A percentile compares a stretch with the other conserved stretches of the same genome.
Evolutionary conservation across 192 early-diverging fungal species (phyloP).

Genomic region (Pecoramyces ruminantium): DNA sequence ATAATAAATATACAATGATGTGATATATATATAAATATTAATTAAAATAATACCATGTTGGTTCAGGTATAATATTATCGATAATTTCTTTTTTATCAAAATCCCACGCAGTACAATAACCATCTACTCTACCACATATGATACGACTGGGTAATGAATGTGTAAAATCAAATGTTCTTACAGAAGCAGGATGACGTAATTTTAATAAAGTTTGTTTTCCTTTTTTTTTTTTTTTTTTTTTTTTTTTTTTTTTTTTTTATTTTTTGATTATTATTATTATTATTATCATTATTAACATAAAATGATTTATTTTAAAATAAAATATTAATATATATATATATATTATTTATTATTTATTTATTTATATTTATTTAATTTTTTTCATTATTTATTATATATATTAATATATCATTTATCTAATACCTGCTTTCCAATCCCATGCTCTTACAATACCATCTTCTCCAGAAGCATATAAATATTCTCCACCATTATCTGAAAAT

Average conservation of each 20-base stretch:
- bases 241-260: too few relatives aligned
- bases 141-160: slow-evolving; percentile 16
- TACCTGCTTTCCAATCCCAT: slow-evolving; percentile 35
- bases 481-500: slow-evolving; percentile 18
- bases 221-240: neutral
- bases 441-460: slow-evolving; percentile 29
- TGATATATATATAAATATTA: too few relatives aligned
- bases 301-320: too few relatives aligned
- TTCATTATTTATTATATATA: too few relatives aligned
- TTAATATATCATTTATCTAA: neutral
- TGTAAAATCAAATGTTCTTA: slow-evolving; percentile 20
- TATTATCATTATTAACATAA: too few relatives aligned
- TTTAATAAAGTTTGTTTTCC: slow-evolving; percentile 8
- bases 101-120: slow-evolving; percentile 24
- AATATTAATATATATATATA: too few relatives aligned
- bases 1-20: too few relatives aligned
- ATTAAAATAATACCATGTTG: slow-evolving; percentile 22
- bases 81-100: slow-evolving; percentile 5
- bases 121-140: slow-evolving; percentile 24
- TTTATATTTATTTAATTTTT: too few relatives aligned
- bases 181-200: slow-evolving; percentile 22
- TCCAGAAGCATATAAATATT: slow-evolving; percentile 13
- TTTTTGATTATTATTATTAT: too few relatives aligned
- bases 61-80: slow-evolving; percentile 27
- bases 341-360: too few relatives aligned